Conservation (phyloP, 345 rosid genomes). For the Brassica juncea region DNA sequence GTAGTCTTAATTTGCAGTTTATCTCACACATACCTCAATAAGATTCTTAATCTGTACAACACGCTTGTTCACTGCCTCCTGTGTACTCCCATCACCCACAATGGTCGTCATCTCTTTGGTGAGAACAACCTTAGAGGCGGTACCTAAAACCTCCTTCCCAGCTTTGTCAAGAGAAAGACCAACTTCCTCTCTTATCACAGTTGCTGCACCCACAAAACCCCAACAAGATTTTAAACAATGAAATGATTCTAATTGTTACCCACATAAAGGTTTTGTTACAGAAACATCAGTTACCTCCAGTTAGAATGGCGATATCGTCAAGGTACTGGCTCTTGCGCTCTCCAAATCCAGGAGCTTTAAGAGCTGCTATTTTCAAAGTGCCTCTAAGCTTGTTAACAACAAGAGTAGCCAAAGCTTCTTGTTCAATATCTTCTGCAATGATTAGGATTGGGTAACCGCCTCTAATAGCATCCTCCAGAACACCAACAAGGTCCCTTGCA, state of each 20-base stretch:
- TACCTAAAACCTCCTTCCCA: conserved; percentile 81
- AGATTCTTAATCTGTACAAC: conserved; percentile 87
- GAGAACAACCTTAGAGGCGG: conserved; percentile 86
- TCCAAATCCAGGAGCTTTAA: conserved; percentile 96
- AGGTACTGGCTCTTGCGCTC: conserved; percentile 95
- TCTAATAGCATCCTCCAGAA: conserved; percentile 90
- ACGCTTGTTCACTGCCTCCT: conserved; percentile 84
- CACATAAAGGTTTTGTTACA: not conserved
- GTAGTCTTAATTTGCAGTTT: not conserved
- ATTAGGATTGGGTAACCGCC: conserved; percentile 69
- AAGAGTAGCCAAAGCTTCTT: conserved; percentile 96
- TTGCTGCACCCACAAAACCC: conserved; percentile 46
- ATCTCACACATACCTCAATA: conserved; percentile 58
- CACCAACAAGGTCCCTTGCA: conserved; percentile 84
- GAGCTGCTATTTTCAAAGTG: conserved; percentile 85
- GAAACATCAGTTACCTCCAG: conserved; percentile 51
- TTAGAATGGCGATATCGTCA: conserved; percentile 89
- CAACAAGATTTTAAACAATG: not conserved
- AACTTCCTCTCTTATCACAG: conserved; percentile 89
- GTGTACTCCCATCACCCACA: conserved; percentile 96
- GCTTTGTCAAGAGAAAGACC: conserved; percentile 95
- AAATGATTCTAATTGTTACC: no score
- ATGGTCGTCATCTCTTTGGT: conserved; percentile 88
- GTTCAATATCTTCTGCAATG: conserved; percentile 93
- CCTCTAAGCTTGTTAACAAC: conserved; percentile 94